Percentiles rank a stretch among this genome's conserved stretches.
Evolutionary conservation across 345 rosid species (phyloP).

Genomic region (Lepidium didymum): DNA sequence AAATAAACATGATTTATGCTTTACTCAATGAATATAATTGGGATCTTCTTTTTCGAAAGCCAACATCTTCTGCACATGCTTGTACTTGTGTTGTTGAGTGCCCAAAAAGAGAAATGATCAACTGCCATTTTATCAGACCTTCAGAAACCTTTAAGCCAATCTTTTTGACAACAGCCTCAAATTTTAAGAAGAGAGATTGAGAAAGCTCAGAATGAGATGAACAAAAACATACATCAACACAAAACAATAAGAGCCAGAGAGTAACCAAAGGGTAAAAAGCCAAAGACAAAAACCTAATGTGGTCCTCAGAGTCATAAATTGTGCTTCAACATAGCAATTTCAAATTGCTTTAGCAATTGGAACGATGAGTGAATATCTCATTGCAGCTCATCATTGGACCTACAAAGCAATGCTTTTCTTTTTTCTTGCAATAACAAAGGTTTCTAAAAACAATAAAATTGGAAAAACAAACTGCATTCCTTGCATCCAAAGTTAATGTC

Average conservation of each 20-base stretch:
- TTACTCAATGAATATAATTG: not conserved
- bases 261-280: not conserved
- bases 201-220: not conserved
- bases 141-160: not conserved
- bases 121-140: not conserved
- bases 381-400: conserved; percentile 26
- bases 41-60: not conserved
- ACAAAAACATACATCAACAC: not conserved
- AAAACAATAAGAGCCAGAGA: not conserved
- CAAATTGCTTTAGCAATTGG: conserved; percentile 29
- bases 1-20: not conserved
- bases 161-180: not conserved
- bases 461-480: not conserved
- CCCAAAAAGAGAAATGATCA: not conserved
- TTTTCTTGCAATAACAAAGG: not conserved
- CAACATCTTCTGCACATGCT: not conserved
- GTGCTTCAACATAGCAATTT: conserved; percentile 23
- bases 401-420: not conserved
- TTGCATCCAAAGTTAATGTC: not conserved
- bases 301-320: conserved; percentile 25
- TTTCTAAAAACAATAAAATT: not conserved
- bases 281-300: not conserved
- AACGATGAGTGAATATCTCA: conserved; percentile 25
- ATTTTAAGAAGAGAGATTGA: not conserved
- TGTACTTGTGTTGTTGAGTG: not conserved